These are phyloP conservation scores for Mycena olivaceomarginata DNA, from an alignment of 768 basidiomycete genomes.

Conservation along the genomic window DNA sequence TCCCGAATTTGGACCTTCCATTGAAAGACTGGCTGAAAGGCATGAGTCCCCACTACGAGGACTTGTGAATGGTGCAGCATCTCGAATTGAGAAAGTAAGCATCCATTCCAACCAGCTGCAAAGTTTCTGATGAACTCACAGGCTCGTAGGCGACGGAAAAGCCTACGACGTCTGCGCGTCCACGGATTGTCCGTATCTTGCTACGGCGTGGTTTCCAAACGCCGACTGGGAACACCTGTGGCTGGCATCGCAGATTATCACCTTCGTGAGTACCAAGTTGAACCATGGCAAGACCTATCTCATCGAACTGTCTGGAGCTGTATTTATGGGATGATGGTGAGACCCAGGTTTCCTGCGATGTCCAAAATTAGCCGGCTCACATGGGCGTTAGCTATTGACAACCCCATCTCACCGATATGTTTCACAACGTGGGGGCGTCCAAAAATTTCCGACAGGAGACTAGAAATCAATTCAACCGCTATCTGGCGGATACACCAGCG, in stretches of 20 bases:
- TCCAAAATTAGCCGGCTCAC: background rate
- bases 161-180: background rate
- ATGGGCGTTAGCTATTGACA: background rate
- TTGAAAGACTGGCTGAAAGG: slow-evolving; percentile 15
- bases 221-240: background rate
- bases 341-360: background rate
- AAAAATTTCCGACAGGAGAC: background rate
- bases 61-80: slow-evolving; percentile 1
- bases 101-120: too few relatives aligned
- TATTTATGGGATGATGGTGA: background rate
- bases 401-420: background rate
- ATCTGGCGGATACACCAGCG: background rate
- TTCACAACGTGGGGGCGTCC: background rate
- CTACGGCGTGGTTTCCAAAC: background rate
- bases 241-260: background rate
- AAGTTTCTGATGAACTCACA: background rate
- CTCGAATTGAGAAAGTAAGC: slow-evolving; percentile 11
- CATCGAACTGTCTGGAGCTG: background rate
- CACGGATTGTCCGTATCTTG: background rate
- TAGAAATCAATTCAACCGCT: background rate
- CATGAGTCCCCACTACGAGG: slow-evolving; percentile 9
- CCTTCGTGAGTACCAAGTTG: background rate
- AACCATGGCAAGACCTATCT: background rate
- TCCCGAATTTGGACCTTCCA: background rate
- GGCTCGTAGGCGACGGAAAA: background rate